Percentiles rank a stretch among this genome's conserved stretches.
Conservation (phyloP, 1,139 yeast genomes). For the Sugiyamaella japonica region DNA sequence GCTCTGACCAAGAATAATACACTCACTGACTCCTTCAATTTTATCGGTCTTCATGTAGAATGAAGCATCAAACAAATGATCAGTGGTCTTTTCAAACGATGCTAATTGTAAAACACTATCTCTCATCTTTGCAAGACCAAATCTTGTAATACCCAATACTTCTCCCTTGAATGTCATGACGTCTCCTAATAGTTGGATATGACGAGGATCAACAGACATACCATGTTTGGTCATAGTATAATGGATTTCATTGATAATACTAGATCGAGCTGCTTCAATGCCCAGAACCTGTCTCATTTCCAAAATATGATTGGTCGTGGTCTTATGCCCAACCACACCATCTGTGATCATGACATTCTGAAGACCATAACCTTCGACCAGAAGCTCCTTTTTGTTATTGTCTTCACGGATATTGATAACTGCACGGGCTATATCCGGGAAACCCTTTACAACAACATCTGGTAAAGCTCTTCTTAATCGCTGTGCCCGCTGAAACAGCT, state of each 20-base stretch:
- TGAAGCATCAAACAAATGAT: constrained; percentile 96
- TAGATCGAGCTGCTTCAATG: constrained; percentile 94
- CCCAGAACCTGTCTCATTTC: constrained; percentile 91
- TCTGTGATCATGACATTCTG: constrained; percentile 97
- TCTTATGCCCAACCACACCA: constrained; percentile 87
- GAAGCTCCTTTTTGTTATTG: constrained; percentile 80
- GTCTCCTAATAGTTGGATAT: constrained; percentile 93
- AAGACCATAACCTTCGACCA: constrained; percentile 97
- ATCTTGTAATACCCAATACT: constrained; percentile 95
- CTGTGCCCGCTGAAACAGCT: constrained; percentile 86
- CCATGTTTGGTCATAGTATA: constrained; percentile 99
- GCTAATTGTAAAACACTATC: constrained; percentile 97
- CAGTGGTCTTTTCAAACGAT: constrained; percentile 97
- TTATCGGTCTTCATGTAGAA: constrained; percentile 95
- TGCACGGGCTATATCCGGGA: constrained; percentile 88
- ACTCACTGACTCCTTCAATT: constrained; percentile 97
- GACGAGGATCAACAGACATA: constrained; percentile 99
- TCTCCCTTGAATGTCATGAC: constrained; percentile 99
- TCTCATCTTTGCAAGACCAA: constrained; percentile 97
- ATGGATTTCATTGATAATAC: constrained; percentile 91
- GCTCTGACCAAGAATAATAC: constrained; percentile 96
- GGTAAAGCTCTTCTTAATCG: constrained; percentile 83
- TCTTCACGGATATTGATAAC: constrained; percentile 88
- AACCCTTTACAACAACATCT: constrained; percentile 86
- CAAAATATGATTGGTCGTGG: constrained; percentile 86